These are phyloP conservation scores for Leishmania guyanensis DNA, from an alignment of 208 protist genomes.

Conservation along the genomic window DNA sequence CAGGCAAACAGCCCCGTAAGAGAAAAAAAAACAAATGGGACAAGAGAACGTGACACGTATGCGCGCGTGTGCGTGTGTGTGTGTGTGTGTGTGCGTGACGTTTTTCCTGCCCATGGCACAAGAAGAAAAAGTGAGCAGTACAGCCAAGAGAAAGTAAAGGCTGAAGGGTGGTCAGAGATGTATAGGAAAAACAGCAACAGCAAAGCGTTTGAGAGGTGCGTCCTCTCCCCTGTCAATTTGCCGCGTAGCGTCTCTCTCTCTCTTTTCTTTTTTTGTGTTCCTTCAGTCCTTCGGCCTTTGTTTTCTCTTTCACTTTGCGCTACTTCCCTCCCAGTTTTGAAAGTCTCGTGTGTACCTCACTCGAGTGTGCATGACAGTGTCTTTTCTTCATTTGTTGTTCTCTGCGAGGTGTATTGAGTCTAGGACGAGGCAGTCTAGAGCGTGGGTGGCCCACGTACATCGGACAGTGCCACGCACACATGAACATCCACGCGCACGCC, in stretches of 20 bases:
- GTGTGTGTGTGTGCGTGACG: too few relatives aligned
- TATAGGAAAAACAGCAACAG: background rate
- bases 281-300: too few relatives aligned
- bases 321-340: background rate
- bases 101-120: too few relatives aligned
- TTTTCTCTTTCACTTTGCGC: background rate
- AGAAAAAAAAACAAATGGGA: too few relatives aligned
- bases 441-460: background rate
- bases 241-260: background rate
- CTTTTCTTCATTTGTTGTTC: background rate
- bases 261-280: background rate
- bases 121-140: background rate
- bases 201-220: background rate
- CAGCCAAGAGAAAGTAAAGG: background rate
- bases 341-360: background rate
- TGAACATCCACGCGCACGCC: background rate
- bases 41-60: too few relatives aligned
- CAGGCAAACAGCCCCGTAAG: background rate
- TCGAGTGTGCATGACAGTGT: background rate
- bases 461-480: background rate
- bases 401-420: background rate
- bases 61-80: too few relatives aligned
- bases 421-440: background rate
- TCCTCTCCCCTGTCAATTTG: background rate
- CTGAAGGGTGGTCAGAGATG: background rate